Base-by-base conservation (phyloP, 2,329 filamentous ascomycete species). In the Fusarium beomiforme region DNA sequence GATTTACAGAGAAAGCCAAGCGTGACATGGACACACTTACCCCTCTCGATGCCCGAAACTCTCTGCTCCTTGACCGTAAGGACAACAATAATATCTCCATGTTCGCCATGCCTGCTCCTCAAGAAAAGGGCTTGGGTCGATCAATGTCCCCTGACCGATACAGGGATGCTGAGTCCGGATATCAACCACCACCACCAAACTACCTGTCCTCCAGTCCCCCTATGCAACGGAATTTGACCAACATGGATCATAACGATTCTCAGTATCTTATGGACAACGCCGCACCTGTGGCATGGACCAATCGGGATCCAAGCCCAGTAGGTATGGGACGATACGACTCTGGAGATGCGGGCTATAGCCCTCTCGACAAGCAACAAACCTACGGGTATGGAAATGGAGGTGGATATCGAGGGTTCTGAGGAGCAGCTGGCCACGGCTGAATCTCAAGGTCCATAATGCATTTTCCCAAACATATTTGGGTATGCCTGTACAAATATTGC, bases 11-110 rank as follows among this genome's bases (percentile, higher is more conserved):
- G 82, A 93, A 95, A 85, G 82, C 89, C 69, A 88, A 90, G 76
- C 91, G 91, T 71, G 92, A 96, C 74, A 83, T 92, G 66, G 94
- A 97, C 80, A 90, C 90, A 64, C 89, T 98, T 53, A 98, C 94
- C 3, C 93, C 94, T 8, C 88, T 97, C 41, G 93, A 97, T 77
- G 92, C 94, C 3, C 92, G 93, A 78, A 95, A 95, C 85, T 95
- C 92, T 16, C 89, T 98, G 23, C 90, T 97, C 64, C 90, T 94
- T 80, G 89, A 92, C 56, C 87, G 82, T 42, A 81, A 82, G 68
- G 77, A 78, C 41, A 72, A 78, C 36, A 73, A 80, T 23, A 78
- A 80, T 42, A 79, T 80, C 33, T 82, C 82, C 34, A 83, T 83
- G 64, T 84, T 85, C 71, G 81, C 85, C 46, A 76, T 85, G 61